Base-by-base conservation (phyloP, 192 early-diverging fungal species). In the Umbelopsis isabellina region DNA sequence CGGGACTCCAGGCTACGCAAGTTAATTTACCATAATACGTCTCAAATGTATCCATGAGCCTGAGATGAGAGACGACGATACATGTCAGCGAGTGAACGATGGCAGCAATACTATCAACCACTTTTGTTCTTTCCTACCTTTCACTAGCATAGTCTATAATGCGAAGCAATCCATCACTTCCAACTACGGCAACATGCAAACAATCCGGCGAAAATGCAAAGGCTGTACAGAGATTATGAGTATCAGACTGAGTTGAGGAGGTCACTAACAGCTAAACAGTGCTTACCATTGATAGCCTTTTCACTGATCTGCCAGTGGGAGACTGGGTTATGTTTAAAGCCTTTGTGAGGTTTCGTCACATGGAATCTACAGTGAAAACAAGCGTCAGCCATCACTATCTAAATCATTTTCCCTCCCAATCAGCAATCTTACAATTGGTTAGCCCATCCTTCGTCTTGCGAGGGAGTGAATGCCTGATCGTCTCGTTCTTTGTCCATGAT, bases 1-100 rank as follows among this genome's bases (percentile, higher is more conserved):
- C 95, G 8, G 91, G 91, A 69, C 94, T 95, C 94, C 94, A 99
- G 6, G 87, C 86, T 16, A 91, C 88, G 75, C 95, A 97, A 13
- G 83, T 84, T 22, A 99, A 73, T 0, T 90, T 92, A 48, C 94
- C 95, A 86, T 93, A 97, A 72, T 94, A 97, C 35, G 88, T 84
- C 35, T 70, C 73, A 67, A 90, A 96, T 0, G 91, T 91, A 80
- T 96, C 93, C 53, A 86, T 74, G 16, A 97, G 72, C 69, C 83
- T 88, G 25, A 27, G 22, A 27, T 33, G 46, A 47, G n/a, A 21
- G 22, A 35, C 13, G 22, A 21, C 47, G 47, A n/a, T 7, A 58
- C 18, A 55, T 70, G 41, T 53, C 46, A 49, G 15, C 0, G 27
- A 37, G 1, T 64, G 13, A 64, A 12, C 15, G 55, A 18, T n/a